A percentile compares a stretch with the other conserved stretches of the same genome.
phyloP scores from a whole-genome alignment of 108 stramenopile species.

The Nannochloropsis salina region DNA sequence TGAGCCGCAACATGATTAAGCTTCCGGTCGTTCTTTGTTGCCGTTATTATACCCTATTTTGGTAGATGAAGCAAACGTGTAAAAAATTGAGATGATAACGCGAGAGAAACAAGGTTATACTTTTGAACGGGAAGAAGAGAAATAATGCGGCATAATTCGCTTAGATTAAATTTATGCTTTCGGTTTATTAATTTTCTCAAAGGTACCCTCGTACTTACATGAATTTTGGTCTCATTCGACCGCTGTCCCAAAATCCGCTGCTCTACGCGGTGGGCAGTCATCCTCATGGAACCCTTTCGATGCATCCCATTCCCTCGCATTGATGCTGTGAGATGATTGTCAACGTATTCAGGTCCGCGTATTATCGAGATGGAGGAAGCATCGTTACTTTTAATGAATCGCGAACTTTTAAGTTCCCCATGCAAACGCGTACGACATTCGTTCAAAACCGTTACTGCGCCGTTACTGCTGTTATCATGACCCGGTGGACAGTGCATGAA shows the following conservation, averaged over 20 bases:
- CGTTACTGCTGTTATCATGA: too few relatives aligned
- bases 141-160: neutral
- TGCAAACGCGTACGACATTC: too few relatives aligned
- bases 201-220: neutral
- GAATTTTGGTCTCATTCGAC: constrained; percentile 1
- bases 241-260: neutral
- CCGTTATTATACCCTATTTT: neutral
- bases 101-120: neutral
- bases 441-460: too few relatives aligned
- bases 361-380: too few relatives aligned
- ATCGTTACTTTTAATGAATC: too few relatives aligned
- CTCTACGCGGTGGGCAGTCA: neutral
- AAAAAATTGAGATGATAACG: neutral
- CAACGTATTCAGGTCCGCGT: too few relatives aligned
- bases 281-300: neutral
- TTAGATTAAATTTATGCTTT: neutral
- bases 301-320: neutral
- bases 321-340: neutral
- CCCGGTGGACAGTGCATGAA: too few relatives aligned
- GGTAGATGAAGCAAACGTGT: neutral
- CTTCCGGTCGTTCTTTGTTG: neutral
- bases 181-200: neutral
- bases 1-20: neutral
- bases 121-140: neutral
- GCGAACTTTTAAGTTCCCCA: too few relatives aligned